A percentile compares a stretch with the other conserved stretches of the same genome.
These are phyloP conservation scores for Astrothelium macrocarpum DNA, from an alignment of 495 filamentous ascomycete species.

Conservation along the genomic window DNA sequence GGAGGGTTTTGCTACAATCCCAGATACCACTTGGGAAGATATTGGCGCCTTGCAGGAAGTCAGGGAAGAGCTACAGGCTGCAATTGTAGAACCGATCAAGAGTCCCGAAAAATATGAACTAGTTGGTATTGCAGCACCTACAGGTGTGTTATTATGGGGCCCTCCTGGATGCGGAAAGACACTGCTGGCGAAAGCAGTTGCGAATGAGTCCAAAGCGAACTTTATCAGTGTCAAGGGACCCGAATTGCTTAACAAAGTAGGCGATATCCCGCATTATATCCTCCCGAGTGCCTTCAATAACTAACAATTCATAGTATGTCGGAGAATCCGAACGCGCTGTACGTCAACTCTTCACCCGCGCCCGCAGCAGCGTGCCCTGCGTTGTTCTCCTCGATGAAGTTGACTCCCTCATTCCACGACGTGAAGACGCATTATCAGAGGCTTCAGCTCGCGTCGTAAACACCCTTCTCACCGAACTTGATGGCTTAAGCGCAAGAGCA, in stretches of 20 bases:
- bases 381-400: constrained; percentile 98
- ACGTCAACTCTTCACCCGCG: constrained; percentile 83
- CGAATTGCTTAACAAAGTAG: constrained; percentile 73
- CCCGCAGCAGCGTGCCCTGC: constrained; percentile 76
- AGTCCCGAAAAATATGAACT: constrained; percentile 67
- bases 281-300: background rate
- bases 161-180: constrained; percentile 97
- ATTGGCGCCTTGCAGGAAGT: constrained; percentile 77
- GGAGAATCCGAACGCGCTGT: constrained; percentile 91
- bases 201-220: constrained; percentile 89
- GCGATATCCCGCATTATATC: background rate
- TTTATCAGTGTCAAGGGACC: constrained; percentile 98
- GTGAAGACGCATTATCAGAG: constrained; percentile 73
- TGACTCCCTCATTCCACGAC: constrained; percentile 79
- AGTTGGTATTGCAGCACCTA: constrained; percentile 79
- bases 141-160: constrained; percentile 91
- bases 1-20: constrained; percentile 93
- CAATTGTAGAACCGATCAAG: constrained; percentile 88
- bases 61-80: constrained; percentile 71
- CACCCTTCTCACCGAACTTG: constrained; percentile 90
- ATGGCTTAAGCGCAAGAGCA: constrained; percentile 68
- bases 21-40: constrained; percentile 91
- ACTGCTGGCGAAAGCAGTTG: constrained; percentile 88
- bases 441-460: constrained; percentile 86
- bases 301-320: constrained; percentile 47